These are phyloP conservation scores for Rhytidhysteron rufulum DNA, from an alignment of 2,329 filamentous ascomycete species.

Conservation along the genomic window DNA sequence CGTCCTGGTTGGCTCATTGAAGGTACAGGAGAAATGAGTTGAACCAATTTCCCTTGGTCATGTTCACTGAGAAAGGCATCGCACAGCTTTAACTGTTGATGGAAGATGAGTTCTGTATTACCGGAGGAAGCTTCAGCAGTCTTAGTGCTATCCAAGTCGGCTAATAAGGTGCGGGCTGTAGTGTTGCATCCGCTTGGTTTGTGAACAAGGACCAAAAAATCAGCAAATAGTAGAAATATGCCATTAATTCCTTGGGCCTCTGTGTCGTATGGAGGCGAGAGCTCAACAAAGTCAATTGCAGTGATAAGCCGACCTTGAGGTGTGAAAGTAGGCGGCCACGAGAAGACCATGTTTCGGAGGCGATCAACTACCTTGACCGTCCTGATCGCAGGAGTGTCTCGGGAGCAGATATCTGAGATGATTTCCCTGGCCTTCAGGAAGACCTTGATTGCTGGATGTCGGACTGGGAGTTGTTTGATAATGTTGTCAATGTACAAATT, in stretches of 20 bases:
- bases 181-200: constrained; percentile 62
- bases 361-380: constrained; percentile 71
- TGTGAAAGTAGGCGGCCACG: constrained; percentile 69
- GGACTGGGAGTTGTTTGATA: constrained; percentile 75
- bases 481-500: constrained; percentile 97
- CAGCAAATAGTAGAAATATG: constrained; percentile 79
- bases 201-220: constrained; percentile 72
- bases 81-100: constrained; percentile 65
- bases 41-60: constrained; percentile 59
- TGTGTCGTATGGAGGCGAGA: constrained; percentile 66
- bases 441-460: constrained; percentile 76
- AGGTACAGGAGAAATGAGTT: constrained; percentile 58
- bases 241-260: constrained; percentile 51
- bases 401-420: constrained; percentile 92
- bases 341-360: constrained; percentile 70
- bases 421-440: constrained; percentile 89
- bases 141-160: constrained; percentile 79
- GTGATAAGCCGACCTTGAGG: constrained; percentile 75
- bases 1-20: constrained; percentile 21
- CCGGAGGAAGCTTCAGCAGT: constrained; percentile 29
- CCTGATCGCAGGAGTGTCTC: constrained; percentile 68
- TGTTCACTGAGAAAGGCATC: constrained; percentile 69
- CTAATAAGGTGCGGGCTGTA: constrained; percentile 72
- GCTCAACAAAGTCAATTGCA: constrained; percentile 74
- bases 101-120: constrained; percentile 65